Evolutionary conservation across 495 filamentous ascomycete species (phyloP).

Genomic region (Hypoxylon fragiforme): DNA sequence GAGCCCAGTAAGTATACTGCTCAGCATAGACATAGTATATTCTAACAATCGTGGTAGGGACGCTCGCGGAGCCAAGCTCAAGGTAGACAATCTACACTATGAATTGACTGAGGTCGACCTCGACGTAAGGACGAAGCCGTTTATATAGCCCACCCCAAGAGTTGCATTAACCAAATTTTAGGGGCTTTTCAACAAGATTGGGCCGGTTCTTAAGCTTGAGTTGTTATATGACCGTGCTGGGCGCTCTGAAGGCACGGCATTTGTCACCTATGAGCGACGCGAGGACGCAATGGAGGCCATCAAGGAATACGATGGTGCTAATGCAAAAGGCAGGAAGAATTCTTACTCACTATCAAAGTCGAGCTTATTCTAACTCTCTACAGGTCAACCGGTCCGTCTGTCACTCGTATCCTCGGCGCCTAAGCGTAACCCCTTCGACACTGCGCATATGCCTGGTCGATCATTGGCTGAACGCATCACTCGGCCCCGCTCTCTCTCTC

Average conservation of each 20-base stretch:
- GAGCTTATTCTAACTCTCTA: conserved; percentile 19
- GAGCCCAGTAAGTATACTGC: no score
- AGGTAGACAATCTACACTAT: conserved; percentile 91
- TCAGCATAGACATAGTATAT: conserved; percentile 32
- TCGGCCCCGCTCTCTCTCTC: conserved; percentile 54
- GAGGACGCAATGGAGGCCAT: conserved; percentile 75
- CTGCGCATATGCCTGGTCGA: conserved; percentile 55
- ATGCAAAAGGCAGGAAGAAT: conserved; percentile 68
- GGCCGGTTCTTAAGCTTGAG: conserved; percentile 67
- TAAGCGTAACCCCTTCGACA: conserved; percentile 62
- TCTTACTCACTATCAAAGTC: not conserved
- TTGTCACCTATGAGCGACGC: conserved; percentile 73
- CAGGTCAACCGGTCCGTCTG: conserved; percentile 82
- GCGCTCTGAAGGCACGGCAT: conserved; percentile 84
- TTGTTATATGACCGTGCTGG: conserved; percentile 88
- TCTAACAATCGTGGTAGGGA: conserved; percentile 35
- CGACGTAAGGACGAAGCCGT: conserved; percentile 56
- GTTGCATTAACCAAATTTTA: conserved; percentile 41
- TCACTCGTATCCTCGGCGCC: conserved; percentile 61
- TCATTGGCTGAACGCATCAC: conserved; percentile 79
- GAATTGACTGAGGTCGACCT: conserved; percentile 87
- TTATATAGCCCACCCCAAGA: not conserved
- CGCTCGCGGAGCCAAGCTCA: conserved; percentile 68
- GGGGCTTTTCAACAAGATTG: conserved; percentile 82
- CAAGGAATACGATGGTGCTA: conserved; percentile 83